Conservation (phyloP, 2,329 filamentous ascomycete genomes). For the Arthrobotrys megalospora region DNA sequence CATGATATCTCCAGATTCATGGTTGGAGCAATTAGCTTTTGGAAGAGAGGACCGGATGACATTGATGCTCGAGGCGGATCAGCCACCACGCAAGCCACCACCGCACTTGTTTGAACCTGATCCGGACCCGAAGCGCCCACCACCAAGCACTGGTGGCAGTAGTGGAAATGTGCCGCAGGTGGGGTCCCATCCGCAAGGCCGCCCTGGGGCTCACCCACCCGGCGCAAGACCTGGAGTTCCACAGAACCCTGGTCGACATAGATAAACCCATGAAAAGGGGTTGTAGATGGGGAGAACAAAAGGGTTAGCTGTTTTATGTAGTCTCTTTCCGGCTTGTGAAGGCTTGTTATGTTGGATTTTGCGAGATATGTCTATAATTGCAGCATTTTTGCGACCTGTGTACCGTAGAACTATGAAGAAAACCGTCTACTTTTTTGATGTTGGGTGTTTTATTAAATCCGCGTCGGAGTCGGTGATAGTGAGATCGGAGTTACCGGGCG, state of each 20-base stretch:
- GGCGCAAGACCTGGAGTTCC: neutral
- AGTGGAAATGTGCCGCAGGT: constrained; percentile 61
- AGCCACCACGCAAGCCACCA: constrained; percentile 74
- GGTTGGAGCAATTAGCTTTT: constrained; percentile 85
- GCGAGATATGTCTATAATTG: constrained; percentile 26
- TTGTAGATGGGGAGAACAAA: neutral
- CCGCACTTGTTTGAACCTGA: constrained; percentile 87
- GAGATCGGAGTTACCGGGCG: neutral
- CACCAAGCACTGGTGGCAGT: constrained; percentile 63
- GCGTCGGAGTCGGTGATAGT: neutral
- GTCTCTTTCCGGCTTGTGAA: neutral
- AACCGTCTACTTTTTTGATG: neutral
- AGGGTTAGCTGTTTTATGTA: constrained; percentile 4
- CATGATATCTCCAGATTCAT: constrained; percentile 89
- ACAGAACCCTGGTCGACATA: constrained; percentile 19
- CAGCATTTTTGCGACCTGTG: constrained; percentile 26
- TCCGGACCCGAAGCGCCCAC: constrained; percentile 71
- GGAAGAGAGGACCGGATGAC: constrained; percentile 81
- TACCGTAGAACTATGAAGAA: constrained; percentile 12
- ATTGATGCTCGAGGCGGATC: constrained; percentile 84
- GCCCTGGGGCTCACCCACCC: constrained; percentile 13
- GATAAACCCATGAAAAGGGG: neutral
- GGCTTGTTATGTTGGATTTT: constrained; percentile 5
- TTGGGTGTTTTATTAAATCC: neutral
- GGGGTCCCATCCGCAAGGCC: neutral